Base-by-base conservation (phyloP, 2,329 filamentous ascomycete species). In the Dactylellina sp. region DNA sequence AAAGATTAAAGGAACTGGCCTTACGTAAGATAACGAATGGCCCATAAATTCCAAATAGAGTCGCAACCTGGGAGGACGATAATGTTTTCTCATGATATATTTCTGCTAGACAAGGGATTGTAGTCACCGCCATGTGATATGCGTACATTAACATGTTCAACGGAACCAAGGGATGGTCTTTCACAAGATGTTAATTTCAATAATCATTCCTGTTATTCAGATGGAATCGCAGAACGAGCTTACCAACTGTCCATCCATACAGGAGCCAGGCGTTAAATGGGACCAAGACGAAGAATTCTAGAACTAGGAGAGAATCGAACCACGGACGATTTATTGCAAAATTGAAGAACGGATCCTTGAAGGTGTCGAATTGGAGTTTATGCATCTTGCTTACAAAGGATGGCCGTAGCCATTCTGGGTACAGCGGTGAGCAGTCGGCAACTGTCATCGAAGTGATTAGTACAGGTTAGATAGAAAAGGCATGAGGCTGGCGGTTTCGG, bases 271-370 rank as follows among this genome's bases (percentile, higher is more conserved):
- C 70, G n/a, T 66, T 74, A 28, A 62, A 47, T 18, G 70, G 70
- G 18, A 66, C 56, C 14, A 74, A 55, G 20, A 74, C 55, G 61
- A 74, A 66, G 4, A 74, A 47, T 35, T 74, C 70, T 18, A 74
- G 22, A 14, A 37, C 47, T 4, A 74, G n/a, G 12, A 74, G 55
- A 16, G 70, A 74, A 25, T 74, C 70, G 24, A 74, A 74, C 70
- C 70, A 74, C 35, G 70, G 61, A 14, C 70, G 55, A 14, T 57
- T 53, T 16, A 74, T 74, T 1, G 55, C 39, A 44, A 61, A 61
- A 22, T 74, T 74, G 55, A 66, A 74, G 37, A 66, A 66, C 0
- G 70, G 70, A 24, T 74, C 70, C 49, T 74, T 74, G 32, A 74
- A 74, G 2, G 20, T 61, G 7, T 66, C 61, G 32, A 74, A 74